A percentile compares a stretch with the other conserved stretches of the same genome.
Evolutionary conservation across 495 filamentous ascomycete genomes (phyloP).

Genomic region (Annulohypoxylon stygium): DNA sequence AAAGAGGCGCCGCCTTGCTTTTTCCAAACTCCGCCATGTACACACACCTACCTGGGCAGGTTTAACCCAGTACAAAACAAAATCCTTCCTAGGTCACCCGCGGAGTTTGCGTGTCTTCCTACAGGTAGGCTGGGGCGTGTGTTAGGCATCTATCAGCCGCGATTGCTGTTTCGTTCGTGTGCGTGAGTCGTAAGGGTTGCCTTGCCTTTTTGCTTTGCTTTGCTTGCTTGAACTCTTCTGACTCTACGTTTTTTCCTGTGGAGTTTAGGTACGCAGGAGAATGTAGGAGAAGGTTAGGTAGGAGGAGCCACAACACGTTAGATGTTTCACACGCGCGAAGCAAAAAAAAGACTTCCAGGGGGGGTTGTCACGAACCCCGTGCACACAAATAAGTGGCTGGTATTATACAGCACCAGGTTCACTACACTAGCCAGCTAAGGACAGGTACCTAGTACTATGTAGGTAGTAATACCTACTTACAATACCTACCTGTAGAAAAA

Average conservation of each 20-base stretch:
- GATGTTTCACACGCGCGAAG: slow-evolving; percentile 42
- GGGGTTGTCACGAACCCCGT: slow-evolving; percentile 28
- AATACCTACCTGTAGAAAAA: not conserved
- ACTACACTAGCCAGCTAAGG: slow-evolving; percentile 8
- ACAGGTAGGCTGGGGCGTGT: slow-evolving; percentile 2
- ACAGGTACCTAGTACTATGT: not conserved
- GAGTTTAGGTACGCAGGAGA: slow-evolving; percentile 29
- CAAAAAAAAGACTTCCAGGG: slow-evolving; percentile 31
- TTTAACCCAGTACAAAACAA: not conserved
- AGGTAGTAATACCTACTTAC: too few relatives aligned
- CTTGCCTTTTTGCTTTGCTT: not conserved
- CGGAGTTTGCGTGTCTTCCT: slow-evolving; percentile 18
- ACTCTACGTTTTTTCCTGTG: not conserved
- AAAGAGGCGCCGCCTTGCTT: slow-evolving; percentile 7
- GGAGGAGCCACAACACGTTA: slow-evolving; percentile 46
- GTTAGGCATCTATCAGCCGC: slow-evolving; percentile 38
- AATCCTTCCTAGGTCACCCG: slow-evolving; percentile 8
- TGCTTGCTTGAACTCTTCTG: slow-evolving; percentile 1
- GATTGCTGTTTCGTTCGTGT: not conserved
- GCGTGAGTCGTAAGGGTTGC: slow-evolving; percentile 6
- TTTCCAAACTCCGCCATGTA: not conserved
- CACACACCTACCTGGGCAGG: not conserved
- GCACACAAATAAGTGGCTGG: slow-evolving; percentile 51
- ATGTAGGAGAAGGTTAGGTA: not conserved
- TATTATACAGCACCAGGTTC: slow-evolving; percentile 42